These are phyloP conservation scores for Plantago elongata DNA, from an alignment of 257 asterid species.

Conservation along the genomic window DNA sequence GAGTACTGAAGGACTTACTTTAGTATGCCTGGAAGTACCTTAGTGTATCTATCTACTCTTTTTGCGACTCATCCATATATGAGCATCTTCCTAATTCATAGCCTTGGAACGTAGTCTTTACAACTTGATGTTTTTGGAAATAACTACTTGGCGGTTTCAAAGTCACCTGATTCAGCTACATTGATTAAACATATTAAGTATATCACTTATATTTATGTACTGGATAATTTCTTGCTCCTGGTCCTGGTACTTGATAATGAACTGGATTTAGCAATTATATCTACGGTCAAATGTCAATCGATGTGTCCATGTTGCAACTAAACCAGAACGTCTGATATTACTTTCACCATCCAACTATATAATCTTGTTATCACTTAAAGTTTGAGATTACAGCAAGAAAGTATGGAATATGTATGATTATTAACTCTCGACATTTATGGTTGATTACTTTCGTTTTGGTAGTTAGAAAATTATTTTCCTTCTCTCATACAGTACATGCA, in stretches of 20 bases:
- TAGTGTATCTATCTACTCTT: too few relatives aligned
- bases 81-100: not conserved
- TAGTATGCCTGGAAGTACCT: too few relatives aligned
- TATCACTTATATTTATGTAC: not conserved
- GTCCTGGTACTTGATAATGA: not conserved
- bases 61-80: not conserved
- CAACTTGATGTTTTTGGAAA: not conserved
- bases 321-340: not conserved
- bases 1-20: too few relatives aligned
- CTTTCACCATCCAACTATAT: not conserved
- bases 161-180: not conserved
- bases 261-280: not conserved
- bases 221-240: not conserved
- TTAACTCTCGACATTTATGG: not conserved
- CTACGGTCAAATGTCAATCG: not conserved
- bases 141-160: not conserved
- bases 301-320: conserved; percentile 11
- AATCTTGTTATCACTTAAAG: not conserved
- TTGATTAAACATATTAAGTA: not conserved
- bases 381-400: too few relatives aligned
- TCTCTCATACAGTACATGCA: not conserved
- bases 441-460: not conserved
- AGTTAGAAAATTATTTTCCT: not conserved
- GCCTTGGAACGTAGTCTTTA: not conserved
- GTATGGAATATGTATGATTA: not conserved